These are phyloP conservation scores for Exophiala sp. DNA, from an alignment of 2,329 filamentous ascomycete species.

Conservation along the genomic window DNA sequence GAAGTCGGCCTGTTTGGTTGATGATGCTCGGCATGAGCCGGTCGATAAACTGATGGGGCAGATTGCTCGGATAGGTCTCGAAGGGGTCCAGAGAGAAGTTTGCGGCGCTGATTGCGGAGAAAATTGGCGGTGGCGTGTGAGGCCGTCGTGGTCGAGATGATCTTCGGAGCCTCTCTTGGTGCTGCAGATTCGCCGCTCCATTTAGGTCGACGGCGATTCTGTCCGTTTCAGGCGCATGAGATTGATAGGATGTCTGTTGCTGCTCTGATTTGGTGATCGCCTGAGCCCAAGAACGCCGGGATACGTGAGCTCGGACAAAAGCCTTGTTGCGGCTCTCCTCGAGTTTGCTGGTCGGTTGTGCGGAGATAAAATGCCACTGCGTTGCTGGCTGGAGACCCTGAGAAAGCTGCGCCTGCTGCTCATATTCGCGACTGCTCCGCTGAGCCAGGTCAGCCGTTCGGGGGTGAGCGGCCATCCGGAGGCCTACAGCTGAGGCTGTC, in stretches of 20 bases:
- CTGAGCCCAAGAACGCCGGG: neutral
- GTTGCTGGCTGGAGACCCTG: neutral
- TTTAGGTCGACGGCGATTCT: neutral
- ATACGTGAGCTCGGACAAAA: neutral
- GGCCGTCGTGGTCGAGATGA: neutral
- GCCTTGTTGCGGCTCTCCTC: neutral
- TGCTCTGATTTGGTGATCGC: neutral
- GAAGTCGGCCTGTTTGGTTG: neutral
- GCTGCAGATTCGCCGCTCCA: neutral
- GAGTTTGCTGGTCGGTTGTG: neutral
- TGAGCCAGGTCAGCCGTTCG: neutral
- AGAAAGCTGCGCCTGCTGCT: neutral
- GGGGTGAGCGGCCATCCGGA: neutral
- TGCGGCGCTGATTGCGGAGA: neutral
- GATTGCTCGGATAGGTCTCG: neutral
- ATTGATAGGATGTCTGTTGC: neutral
- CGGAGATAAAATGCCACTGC: neutral
- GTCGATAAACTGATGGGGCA: neutral
- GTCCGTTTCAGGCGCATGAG: neutral
- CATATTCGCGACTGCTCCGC: neutral
- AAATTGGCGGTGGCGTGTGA: neutral
- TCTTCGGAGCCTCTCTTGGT: neutral
- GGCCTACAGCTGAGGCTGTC: neutral
- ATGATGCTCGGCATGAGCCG: neutral
- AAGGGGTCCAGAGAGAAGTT: neutral